phyloP scores from a whole-genome alignment of 805 yeast genomes.

The Monosporozyma yasuniensis region DNA sequence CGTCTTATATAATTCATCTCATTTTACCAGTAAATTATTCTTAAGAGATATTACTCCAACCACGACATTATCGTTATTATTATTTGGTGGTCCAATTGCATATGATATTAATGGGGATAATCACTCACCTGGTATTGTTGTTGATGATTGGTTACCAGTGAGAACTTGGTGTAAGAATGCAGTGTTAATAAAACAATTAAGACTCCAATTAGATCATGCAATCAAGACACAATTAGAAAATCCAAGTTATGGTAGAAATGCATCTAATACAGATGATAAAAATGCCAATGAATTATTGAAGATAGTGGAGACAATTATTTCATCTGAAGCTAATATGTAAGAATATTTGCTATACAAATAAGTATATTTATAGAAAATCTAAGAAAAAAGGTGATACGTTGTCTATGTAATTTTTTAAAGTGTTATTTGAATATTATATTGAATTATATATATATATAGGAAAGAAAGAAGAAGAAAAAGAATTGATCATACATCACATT shows the following conservation, averaged over 20 bases:
- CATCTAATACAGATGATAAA: slow-evolving; percentile 24
- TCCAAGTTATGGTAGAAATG: slow-evolving; percentile 28
- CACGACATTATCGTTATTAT: slow-evolving; percentile 56
- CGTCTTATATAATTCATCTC: slow-evolving; percentile 51
- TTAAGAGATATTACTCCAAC: slow-evolving; percentile 76
- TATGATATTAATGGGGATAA: slow-evolving; percentile 44
- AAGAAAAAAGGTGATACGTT: no score
- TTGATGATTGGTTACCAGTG: slow-evolving; percentile 85
- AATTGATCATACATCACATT: slow-evolving; percentile 25
- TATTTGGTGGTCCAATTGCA: slow-evolving; percentile 69
- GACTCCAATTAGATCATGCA: slow-evolving; percentile 56
- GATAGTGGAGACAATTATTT: slow-evolving; percentile 30
- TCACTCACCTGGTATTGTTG: slow-evolving; percentile 71
- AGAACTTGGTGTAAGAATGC: slow-evolving; percentile 93
- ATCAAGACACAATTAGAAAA: slow-evolving; percentile 51
- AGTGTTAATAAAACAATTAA: slow-evolving; percentile 64
- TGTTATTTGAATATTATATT: not conserved
- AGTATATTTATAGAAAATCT: not conserved
- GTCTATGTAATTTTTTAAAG: not conserved
- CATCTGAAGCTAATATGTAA: not conserved
- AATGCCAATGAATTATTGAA: slow-evolving; percentile 21
- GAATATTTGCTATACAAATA: no score
- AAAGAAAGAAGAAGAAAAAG: not conserved
- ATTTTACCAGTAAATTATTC: slow-evolving; percentile 58
- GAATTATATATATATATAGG: not conserved